These are phyloP conservation scores for Xylaria polymorpha DNA, from an alignment of 2,329 filamentous ascomycete species.

Conservation along the genomic window DNA sequence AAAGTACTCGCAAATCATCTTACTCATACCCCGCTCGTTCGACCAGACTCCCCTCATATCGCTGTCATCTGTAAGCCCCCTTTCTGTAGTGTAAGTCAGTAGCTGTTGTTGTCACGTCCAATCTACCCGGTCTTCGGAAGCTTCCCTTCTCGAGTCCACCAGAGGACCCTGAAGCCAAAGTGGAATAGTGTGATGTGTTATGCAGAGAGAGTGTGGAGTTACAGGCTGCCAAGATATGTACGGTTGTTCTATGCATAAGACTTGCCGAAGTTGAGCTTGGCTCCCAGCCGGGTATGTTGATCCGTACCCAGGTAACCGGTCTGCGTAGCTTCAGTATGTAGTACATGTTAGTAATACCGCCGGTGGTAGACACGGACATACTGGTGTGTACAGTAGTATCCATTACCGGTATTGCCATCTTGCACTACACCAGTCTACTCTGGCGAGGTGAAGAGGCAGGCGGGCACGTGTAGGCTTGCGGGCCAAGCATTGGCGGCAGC, in stretches of 20 bases:
- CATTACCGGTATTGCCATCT: neutral
- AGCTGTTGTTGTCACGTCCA: neutral
- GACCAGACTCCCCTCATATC: neutral
- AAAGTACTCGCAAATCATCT: neutral
- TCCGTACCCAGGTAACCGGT: neutral
- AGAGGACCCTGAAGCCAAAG: slow-evolving; percentile 2
- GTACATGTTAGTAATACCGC: neutral
- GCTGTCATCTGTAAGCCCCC: neutral
- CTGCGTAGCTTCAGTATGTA: neutral
- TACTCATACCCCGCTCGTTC: slow-evolving; percentile 6
- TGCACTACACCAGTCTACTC: neutral
- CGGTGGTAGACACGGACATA: too few relatives aligned
- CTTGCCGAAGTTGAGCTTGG: neutral
- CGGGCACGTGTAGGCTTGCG: slow-evolving; percentile 31
- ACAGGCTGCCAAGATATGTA: slow-evolving; percentile 1
- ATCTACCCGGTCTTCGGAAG: neutral
- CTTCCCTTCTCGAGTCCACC: neutral
- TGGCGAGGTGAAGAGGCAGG: slow-evolving; percentile 13
- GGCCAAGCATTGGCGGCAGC: slow-evolving; percentile 37
- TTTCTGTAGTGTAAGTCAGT: neutral
- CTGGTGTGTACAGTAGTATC: neutral
- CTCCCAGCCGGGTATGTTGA: neutral
- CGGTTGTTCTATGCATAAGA: neutral
- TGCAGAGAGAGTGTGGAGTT: neutral
- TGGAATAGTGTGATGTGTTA: neutral